Percentiles rank a stretch among this genome's conserved stretches.
Evolutionary conservation across 2,329 filamentous ascomycete species (phyloP).

Genomic region (Talaromyces piceae): DNA sequence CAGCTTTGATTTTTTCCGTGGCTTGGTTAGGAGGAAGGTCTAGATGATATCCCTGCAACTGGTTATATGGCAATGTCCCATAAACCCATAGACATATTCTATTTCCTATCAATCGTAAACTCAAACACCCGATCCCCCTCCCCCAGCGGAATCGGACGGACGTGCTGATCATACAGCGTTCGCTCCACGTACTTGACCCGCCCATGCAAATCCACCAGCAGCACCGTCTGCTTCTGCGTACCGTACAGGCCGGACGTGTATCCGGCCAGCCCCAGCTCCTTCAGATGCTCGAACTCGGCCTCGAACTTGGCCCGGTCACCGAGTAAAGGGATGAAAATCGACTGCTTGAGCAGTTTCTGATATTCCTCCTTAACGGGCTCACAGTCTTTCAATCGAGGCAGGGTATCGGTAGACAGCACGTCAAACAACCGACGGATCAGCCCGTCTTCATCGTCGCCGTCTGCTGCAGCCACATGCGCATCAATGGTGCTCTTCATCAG

Average conservation of each 20-base stretch:
- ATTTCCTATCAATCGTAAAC: conserved; percentile 24
- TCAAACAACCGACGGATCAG: conserved; percentile 47
- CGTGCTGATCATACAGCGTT: conserved; percentile 51
- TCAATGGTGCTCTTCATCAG: conserved; percentile 45
- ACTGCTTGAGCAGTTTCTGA: conserved; percentile 49
- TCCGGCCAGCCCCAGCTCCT: conserved; percentile 17
- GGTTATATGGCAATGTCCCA: no score
- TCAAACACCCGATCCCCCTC: conserved; percentile 41
- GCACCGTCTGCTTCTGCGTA: conserved; percentile 57
- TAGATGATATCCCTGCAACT: no score
- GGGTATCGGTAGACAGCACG: conserved; percentile 48
- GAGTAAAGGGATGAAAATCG: conserved; percentile 54
- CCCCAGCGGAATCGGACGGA: conserved; percentile 38
- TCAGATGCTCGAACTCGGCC: conserved; percentile 2
- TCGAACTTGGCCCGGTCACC: conserved; percentile 24
- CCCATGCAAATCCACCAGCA: conserved; percentile 50
- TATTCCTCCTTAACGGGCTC: conserved; percentile 48
- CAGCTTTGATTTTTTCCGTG: conserved; percentile 95
- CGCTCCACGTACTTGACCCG: conserved; percentile 56
- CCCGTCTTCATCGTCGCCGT: conserved; percentile 34
- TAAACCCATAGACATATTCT: no score
- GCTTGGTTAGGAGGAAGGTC: conserved; percentile 72
- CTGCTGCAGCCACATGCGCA: conserved; percentile 33
- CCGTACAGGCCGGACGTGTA: conserved; percentile 50
- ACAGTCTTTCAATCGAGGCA: conserved; percentile 45